Evolutionary conservation across 2,329 filamentous ascomycete genomes (phyloP).

Genomic region (Akanthomyces lecanii): DNA sequence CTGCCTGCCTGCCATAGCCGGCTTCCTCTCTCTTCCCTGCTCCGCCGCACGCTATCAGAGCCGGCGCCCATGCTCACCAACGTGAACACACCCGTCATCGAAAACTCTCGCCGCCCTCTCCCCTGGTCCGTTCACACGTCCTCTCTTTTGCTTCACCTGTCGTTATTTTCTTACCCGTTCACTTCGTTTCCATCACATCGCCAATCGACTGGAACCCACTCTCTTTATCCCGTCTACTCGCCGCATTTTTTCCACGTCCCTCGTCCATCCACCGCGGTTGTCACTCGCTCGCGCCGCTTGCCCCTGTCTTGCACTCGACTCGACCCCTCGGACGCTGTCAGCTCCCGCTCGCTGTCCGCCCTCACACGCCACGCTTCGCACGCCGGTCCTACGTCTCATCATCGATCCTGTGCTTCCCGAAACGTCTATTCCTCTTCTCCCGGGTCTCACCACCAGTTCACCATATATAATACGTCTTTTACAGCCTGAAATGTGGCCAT

Average conservation of each 20-base stretch:
- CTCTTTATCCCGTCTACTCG: neutral
- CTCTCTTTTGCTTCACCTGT: slow-evolving; percentile 1
- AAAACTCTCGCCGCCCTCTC: neutral
- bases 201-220: neutral
- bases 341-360: neutral
- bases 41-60: neutral
- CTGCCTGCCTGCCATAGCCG: neutral
- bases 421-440: neutral
- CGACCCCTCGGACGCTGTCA: slow-evolving; percentile 10
- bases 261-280: neutral
- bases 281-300: neutral
- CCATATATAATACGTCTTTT: neutral
- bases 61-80: neutral
- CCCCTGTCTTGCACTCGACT: neutral
- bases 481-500: slow-evolving; percentile 30
- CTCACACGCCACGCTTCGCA: neutral
- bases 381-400: neutral
- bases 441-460: neutral
- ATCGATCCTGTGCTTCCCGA: neutral
- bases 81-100: slow-evolving; percentile 3
- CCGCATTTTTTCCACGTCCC: neutral
- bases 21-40: neutral
- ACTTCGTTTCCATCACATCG: neutral
- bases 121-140: neutral
- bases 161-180: neutral